phyloP scores from a whole-genome alignment of 495 filamentous ascomycete species.

The Aspergillus leporis region DNA sequence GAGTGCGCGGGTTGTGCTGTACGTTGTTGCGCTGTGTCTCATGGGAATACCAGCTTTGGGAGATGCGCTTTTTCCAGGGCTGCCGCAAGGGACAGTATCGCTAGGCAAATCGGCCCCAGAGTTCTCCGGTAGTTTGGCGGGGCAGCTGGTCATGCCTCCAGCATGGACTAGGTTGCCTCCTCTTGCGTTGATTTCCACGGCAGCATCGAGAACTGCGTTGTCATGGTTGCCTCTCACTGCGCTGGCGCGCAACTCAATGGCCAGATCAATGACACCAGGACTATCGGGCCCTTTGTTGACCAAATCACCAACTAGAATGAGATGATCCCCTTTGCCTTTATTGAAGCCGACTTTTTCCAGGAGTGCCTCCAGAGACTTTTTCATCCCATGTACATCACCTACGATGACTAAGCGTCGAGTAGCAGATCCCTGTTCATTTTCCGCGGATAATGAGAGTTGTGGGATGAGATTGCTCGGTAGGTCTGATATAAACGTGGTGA shows the following conservation, averaged over 20 bases:
- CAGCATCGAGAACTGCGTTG: conserved; percentile 60
- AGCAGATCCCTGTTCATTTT: conserved; percentile 8
- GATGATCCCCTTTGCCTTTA: conserved; percentile 59
- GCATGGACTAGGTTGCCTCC: not conserved
- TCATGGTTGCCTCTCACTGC: conserved; percentile 87
- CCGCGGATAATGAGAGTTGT: not conserved
- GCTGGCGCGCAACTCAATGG: conserved; percentile 58
- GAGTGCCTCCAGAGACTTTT: conserved; percentile 58
- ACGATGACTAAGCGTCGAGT: conserved; percentile 63
- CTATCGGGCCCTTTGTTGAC: conserved; percentile 86
- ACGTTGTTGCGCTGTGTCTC: conserved; percentile 14
- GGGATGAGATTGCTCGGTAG: conserved; percentile 14
- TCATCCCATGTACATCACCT: conserved; percentile 88
- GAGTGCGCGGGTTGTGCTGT: conserved; percentile 29
- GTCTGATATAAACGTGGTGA: conserved; percentile 25
- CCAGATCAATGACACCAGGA: conserved; percentile 73
- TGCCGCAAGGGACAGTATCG: not conserved
- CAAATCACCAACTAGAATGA: conserved; percentile 79
- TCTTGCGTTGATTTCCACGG: conserved; percentile 13
- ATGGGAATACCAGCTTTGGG: not conserved
- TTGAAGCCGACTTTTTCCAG: conserved; percentile 67
- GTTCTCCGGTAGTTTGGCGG: not conserved
- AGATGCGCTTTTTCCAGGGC: not conserved
- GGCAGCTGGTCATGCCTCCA: not conserved
- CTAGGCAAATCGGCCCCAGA: not conserved